Conservation (phyloP, 805 yeast genomes). For the Torulaspora delbrueckii region DNA sequence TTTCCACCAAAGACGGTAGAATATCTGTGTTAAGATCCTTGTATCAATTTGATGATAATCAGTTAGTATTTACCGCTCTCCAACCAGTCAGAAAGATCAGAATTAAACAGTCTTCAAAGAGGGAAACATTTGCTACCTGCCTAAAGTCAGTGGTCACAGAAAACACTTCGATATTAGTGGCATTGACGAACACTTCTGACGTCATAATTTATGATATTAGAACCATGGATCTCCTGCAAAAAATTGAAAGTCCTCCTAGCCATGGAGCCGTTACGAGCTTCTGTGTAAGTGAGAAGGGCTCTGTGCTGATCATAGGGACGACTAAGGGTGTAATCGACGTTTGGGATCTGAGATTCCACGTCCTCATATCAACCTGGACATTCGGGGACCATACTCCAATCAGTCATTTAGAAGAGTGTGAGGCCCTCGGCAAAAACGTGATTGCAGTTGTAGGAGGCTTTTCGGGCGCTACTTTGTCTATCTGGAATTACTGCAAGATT, state of each 20-base stretch:
- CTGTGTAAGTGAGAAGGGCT: conserved; percentile 46
- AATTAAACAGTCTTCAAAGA: conserved; percentile 16
- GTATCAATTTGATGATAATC: conserved; percentile 21
- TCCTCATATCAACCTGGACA: conserved; percentile 58
- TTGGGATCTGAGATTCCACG: conserved; percentile 74
- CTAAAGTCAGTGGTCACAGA: conserved; percentile 40
- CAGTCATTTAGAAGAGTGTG: conserved; percentile 41
- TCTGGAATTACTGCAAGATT: conserved; percentile 70
- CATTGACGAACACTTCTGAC: conserved; percentile 49
- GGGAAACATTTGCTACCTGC: conserved; percentile 42
- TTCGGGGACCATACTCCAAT: conserved; percentile 51
- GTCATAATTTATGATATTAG: conserved; percentile 55
- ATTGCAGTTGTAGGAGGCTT: conserved; percentile 66
- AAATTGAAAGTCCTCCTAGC: conserved; percentile 49
- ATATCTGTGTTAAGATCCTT: conserved; percentile 38
- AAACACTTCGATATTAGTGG: conserved; percentile 43
- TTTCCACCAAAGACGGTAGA: conserved; percentile 39
- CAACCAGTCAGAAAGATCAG: conserved; percentile 24
- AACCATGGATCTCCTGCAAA: conserved; percentile 42
- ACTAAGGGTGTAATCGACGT: conserved; percentile 64
- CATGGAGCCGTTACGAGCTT: conserved; percentile 67
- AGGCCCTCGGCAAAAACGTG: conserved; percentile 31
- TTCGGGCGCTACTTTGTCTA: conserved; percentile 51
- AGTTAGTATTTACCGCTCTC: conserved; percentile 13
- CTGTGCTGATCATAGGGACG: conserved; percentile 75